Evolutionary conservation across 1,139 yeast genomes (phyloP).

Genomic region (Geotrichum restrictum): DNA sequence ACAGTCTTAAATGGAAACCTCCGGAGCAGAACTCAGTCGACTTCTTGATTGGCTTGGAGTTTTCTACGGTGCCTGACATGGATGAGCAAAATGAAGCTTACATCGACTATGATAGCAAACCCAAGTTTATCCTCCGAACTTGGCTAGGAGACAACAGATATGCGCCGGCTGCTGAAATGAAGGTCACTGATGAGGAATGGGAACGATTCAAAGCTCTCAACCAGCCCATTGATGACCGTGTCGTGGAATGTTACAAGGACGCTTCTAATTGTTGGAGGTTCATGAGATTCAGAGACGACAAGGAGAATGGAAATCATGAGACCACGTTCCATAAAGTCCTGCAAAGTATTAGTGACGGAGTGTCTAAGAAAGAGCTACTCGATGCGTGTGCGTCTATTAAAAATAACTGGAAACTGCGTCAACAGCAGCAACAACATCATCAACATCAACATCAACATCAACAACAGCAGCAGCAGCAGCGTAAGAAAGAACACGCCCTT

Average conservation of each 20-base stretch:
- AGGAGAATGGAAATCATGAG: conserved; percentile 78
- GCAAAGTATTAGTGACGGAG: conserved; percentile 82
- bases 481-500: too few relatives aligned
- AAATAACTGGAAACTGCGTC: conserved; percentile 45
- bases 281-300: conserved; percentile 89
- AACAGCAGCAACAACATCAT: conserved; percentile 17
- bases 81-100: conserved; percentile 68
- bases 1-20: conserved; percentile 85
- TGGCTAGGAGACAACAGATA: conserved; percentile 78
- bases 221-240: conserved; percentile 86
- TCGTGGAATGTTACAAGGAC: conserved; percentile 75
- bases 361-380: conserved; percentile 68
- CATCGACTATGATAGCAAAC: conserved; percentile 76
- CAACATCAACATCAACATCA: neutral
- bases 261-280: conserved; percentile 70
- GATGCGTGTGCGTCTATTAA: conserved; percentile 45
- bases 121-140: conserved; percentile 59
- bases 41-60: conserved; percentile 67
- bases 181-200: conserved; percentile 75
- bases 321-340: conserved; percentile 77
- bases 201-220: conserved; percentile 59
- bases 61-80: conserved; percentile 63
- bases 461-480: neutral
- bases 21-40: conserved; percentile 92
- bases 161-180: conserved; percentile 61